Evolutionary conservation across 2,329 filamentous ascomycete genomes (phyloP).

Genomic region (Aspergillus hortae): DNA sequence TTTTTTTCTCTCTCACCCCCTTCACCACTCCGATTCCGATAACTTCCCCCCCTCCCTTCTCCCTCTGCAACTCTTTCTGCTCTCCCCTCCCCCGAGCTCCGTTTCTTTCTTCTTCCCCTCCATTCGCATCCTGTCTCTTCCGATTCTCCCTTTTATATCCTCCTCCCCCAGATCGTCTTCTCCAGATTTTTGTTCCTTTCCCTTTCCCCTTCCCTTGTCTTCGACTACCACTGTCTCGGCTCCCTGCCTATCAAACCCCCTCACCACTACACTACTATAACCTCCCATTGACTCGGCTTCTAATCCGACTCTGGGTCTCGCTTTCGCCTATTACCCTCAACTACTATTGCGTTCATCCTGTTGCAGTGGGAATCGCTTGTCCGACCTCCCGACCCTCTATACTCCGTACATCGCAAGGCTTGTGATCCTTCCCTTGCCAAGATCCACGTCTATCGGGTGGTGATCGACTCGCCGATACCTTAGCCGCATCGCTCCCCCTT

Average conservation of each 20-base stretch:
- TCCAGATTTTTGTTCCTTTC: conserved; percentile 23
- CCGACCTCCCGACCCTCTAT: background rate
- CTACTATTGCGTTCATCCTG: conserved; percentile 1
- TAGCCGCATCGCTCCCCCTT: conserved; percentile 21
- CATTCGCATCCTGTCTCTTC: conserved; percentile 15
- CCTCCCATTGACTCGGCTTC: background rate
- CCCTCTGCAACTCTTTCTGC: conserved; percentile 9
- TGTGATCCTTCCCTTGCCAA: conserved; percentile 12
- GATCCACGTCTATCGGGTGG: conserved; percentile 19
- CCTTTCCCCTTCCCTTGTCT: conserved; percentile 14
- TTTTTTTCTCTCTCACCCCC: conserved; percentile 11
- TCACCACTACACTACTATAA: background rate
- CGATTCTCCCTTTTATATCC: conserved; percentile 25
- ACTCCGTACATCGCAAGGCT: conserved; percentile 5
- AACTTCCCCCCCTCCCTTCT: conserved; percentile 18
- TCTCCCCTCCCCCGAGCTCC: conserved; percentile 24
- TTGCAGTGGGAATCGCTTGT: background rate
- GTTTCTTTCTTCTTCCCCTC: conserved; percentile 23
- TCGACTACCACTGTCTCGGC: conserved; percentile 13
- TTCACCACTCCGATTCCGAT: conserved; percentile 21
- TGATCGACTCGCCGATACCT: conserved; percentile 24
- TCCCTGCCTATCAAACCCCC: conserved; percentile 1
- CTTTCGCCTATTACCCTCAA: background rate
- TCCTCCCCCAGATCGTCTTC: conserved; percentile 25
- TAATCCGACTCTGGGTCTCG: conserved; percentile 5